Conservation (phyloP, 306 rosid species). For the Cotoneaster glaucophyllus region DNA sequence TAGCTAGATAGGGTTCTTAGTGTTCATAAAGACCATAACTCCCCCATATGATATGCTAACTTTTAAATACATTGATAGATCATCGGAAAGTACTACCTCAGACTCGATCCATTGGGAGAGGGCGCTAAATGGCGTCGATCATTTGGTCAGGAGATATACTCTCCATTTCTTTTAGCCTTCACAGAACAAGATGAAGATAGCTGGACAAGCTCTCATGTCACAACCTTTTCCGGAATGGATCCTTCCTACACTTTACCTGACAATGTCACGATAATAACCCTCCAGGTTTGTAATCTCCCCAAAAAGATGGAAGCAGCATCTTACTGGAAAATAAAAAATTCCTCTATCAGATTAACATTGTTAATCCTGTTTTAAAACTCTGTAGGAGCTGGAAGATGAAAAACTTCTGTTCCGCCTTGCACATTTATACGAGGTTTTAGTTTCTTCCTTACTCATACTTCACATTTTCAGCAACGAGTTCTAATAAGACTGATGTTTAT, state of each 20-base stretch:
- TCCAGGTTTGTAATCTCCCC: slow-evolving; percentile 40
- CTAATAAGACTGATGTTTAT: not conserved
- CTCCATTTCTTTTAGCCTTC: slow-evolving; percentile 79
- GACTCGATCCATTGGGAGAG: slow-evolving; percentile 67
- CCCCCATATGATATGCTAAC: slow-evolving; percentile 1
- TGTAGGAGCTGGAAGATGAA: slow-evolving; percentile 59
- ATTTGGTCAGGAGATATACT: slow-evolving; percentile 74
- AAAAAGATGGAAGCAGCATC: not conserved
- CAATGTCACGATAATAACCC: slow-evolving; percentile 66
- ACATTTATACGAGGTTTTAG: slow-evolving; percentile 63
- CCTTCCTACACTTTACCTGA: slow-evolving; percentile 60
- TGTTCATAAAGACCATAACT: slow-evolving; percentile 6
- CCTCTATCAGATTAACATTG: not conserved
- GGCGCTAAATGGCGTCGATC: slow-evolving; percentile 89
- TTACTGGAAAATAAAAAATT: not conserved
- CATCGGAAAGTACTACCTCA: slow-evolving; percentile 65
- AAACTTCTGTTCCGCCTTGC: slow-evolving; percentile 71
- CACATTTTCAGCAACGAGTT: not conserved
- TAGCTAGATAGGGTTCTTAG: not conserved
- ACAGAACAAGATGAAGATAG: slow-evolving; percentile 56
- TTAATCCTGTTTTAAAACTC: slow-evolving; percentile 9
- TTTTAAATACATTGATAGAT: slow-evolving; percentile 35
- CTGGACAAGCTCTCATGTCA: slow-evolving; percentile 50
- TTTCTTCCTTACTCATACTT: not conserved
- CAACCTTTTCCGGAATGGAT: slow-evolving; percentile 51